phyloP scores from a whole-genome alignment of 306 rosid genomes.

The cucumber (Cucumis sativus) region Cucumber_9930_V3 NC_026658.2:2174001-2174500 shows the following conservation, averaged over 20 bases:
- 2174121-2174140: neutral
- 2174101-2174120: slow-evolving; percentile 10
- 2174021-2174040: slow-evolving; percentile 12
- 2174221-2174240: neutral
- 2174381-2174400: neutral
- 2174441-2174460: neutral
- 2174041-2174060: slow-evolving; percentile 2
- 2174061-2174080: neutral
- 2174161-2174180: no score
- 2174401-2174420: neutral
- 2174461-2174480: neutral
- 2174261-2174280: neutral
- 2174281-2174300: neutral
- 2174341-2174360: neutral
- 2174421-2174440: neutral
- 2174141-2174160: no score
- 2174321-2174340: neutral
- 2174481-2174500: neutral
- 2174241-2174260: slow-evolving; percentile 14
- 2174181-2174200: neutral
- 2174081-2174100: slow-evolving; percentile 6
- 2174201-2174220: neutral
- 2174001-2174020: slow-evolving; percentile 12
- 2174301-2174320: neutral
- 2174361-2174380: neutral